Evolutionary conservation across 306 rosid species (phyloP).

Genomic region (Gynostemma pentaphyllum): DNA sequence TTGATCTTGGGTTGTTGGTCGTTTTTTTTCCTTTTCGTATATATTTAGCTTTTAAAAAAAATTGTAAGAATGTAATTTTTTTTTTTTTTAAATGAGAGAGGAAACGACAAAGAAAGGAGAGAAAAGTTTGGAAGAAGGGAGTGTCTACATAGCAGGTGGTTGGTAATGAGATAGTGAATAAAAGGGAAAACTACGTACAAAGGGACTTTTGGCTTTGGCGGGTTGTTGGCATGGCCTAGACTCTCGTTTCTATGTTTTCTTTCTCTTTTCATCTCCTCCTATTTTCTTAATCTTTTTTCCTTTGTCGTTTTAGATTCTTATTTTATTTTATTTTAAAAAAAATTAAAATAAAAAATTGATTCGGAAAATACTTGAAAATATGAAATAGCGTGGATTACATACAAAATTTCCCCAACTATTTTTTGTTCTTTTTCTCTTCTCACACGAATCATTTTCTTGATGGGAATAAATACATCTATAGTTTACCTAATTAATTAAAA

Average conservation of each 20-base stretch:
- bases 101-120: neutral
- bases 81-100: neutral
- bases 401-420: neutral
- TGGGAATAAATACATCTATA: neutral
- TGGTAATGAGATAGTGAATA: constrained; percentile 1
- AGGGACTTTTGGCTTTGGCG: neutral
- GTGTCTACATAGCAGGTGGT: neutral
- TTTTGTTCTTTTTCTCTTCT: neutral
- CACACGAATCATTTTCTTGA: neutral
- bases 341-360: too few species aligned
- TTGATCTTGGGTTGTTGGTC: too few species aligned
- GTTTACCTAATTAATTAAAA: neutral
- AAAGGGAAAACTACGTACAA: neutral
- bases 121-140: neutral
- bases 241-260: neutral
- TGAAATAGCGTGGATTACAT: too few species aligned
- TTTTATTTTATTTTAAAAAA: too few species aligned
- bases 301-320: too few species aligned
- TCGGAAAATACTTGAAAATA: too few species aligned
- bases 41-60: too few species aligned
- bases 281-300: neutral
- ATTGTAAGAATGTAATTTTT: too few species aligned
- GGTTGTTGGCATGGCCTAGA: neutral
- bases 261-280: neutral
- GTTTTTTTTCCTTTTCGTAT: too few species aligned